A percentile compares a stretch with the other conserved stretches of the same genome.
phyloP scores from a whole-genome alignment of 352 stramenopile species.

The Discostella stelligera region DNA sequence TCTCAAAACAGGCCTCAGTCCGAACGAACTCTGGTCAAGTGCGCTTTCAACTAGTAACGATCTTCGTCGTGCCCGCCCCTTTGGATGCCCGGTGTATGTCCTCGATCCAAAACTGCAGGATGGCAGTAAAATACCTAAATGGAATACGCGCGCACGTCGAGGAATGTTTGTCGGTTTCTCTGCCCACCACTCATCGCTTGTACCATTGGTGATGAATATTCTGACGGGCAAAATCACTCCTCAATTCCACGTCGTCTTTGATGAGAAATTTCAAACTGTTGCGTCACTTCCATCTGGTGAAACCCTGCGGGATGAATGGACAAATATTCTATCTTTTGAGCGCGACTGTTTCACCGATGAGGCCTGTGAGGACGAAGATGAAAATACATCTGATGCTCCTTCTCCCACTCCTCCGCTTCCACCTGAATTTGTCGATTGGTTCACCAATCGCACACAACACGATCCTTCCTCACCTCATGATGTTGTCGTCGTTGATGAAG shows the following conservation, averaged over 20 bases:
- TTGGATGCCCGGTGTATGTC: constrained; percentile 28
- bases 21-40: constrained; percentile 1
- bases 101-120: constrained; percentile 16
- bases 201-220: constrained; percentile 39
- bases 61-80: neutral
- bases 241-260: constrained; percentile 53
- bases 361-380: neutral
- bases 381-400: neutral
- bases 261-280: constrained; percentile 44
- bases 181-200: constrained; percentile 17
- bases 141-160: constrained; percentile 4
- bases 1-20: neutral
- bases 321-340: neutral
- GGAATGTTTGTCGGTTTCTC: constrained; percentile 34
- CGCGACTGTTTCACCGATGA: neutral
- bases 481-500: neutral
- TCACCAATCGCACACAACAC: neutral
- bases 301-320: constrained; percentile 2
- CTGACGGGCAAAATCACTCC: constrained; percentile 38
- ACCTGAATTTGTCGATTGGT: neutral
- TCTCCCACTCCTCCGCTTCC: neutral
- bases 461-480: neutral
- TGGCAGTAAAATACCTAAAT: constrained; percentile 8
- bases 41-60: neutral
- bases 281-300: neutral